These are phyloP conservation scores for Herpetomonas muscarum DNA, from an alignment of 208 protist species.

Conservation along the genomic window DNA sequence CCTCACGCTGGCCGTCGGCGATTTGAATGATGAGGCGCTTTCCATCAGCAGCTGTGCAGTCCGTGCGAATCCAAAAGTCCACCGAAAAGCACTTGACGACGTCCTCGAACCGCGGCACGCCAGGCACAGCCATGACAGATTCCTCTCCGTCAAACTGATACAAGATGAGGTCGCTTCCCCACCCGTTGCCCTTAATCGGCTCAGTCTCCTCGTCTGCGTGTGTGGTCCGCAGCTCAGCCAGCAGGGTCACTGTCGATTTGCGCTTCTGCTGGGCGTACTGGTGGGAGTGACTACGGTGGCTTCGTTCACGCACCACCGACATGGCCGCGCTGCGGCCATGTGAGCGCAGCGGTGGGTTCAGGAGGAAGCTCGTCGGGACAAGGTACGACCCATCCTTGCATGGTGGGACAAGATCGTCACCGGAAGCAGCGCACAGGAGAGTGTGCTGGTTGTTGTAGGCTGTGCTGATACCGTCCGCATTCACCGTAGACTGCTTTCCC, in stretches of 20 bases:
- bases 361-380: conserved; percentile 37
- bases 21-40: conserved; percentile 75
- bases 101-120: conserved; percentile 83
- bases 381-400: conserved; percentile 54
- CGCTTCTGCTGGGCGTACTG: conserved; percentile 45
- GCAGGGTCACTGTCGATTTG: conserved; percentile 47
- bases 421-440: conserved; percentile 63
- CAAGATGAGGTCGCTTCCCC: conserved; percentile 45
- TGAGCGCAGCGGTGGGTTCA: conserved; percentile 26
- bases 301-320: conserved; percentile 12
- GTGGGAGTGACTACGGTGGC: conserved; percentile 47
- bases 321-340: neutral
- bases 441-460: conserved; percentile 35
- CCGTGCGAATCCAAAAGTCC: conserved; percentile 86
- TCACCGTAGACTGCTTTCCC: no score
- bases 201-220: conserved; percentile 7
- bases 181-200: conserved; percentile 77
- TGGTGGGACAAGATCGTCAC: conserved; percentile 59
- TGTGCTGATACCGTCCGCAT: neutral
- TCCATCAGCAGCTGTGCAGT: conserved; percentile 35
- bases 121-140: conserved; percentile 76
- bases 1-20: conserved; percentile 73
- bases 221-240: conserved; percentile 30
- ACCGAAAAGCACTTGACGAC: conserved; percentile 69
- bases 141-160: conserved; percentile 72